Conservation (phyloP, 192 early-diverging fungal genomes). For the Coemansia sp. region DNA sequence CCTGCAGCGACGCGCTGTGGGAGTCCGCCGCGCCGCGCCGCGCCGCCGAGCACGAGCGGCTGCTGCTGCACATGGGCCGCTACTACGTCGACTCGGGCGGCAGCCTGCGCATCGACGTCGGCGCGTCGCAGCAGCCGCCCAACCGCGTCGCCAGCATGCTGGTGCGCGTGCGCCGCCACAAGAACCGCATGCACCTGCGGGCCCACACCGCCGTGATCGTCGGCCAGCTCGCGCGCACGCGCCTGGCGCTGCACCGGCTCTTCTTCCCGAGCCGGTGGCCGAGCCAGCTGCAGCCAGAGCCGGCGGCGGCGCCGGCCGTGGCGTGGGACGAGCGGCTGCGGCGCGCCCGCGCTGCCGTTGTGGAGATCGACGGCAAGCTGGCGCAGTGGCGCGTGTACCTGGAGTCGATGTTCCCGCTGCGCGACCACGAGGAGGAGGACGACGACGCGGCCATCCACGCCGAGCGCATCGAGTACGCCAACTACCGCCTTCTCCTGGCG, state of each 20-base stretch:
- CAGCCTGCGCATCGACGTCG: slow-evolving; percentile 43
- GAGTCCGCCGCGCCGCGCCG: slow-evolving; percentile 31
- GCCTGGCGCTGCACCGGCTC: slow-evolving; percentile 48
- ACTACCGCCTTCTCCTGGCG: slow-evolving; percentile 49
- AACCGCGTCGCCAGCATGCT: slow-evolving; percentile 51
- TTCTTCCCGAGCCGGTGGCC: slow-evolving; percentile 55
- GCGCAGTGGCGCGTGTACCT: slow-evolving; percentile 54
- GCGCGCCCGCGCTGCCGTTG: slow-evolving; percentile 37
- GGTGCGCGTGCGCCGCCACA: slow-evolving; percentile 48
- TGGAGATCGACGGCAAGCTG: slow-evolving; percentile 51
- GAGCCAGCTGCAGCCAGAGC: slow-evolving; percentile 42
- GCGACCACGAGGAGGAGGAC: slow-evolving; percentile 47
- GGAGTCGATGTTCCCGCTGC: slow-evolving; percentile 50
- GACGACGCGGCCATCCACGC: slow-evolving; percentile 34
- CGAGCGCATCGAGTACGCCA: slow-evolving; percentile 52
- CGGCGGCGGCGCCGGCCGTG: slow-evolving; percentile 30
- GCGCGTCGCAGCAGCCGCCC: neutral
- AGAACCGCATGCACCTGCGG: slow-evolving; percentile 52
- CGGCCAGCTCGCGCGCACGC: slow-evolving; percentile 49
- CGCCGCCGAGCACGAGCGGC: slow-evolving; percentile 51
- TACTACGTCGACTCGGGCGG: slow-evolving; percentile 54
- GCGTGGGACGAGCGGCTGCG: slow-evolving; percentile 55
- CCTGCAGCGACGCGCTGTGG: slow-evolving; percentile 54
- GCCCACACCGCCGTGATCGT: slow-evolving; percentile 50
- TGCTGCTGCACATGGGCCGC: slow-evolving; percentile 53